These are phyloP conservation scores for Zychaea mexicana DNA, from an alignment of 371 early-diverging fungal species.

Conservation along the genomic window DNA sequence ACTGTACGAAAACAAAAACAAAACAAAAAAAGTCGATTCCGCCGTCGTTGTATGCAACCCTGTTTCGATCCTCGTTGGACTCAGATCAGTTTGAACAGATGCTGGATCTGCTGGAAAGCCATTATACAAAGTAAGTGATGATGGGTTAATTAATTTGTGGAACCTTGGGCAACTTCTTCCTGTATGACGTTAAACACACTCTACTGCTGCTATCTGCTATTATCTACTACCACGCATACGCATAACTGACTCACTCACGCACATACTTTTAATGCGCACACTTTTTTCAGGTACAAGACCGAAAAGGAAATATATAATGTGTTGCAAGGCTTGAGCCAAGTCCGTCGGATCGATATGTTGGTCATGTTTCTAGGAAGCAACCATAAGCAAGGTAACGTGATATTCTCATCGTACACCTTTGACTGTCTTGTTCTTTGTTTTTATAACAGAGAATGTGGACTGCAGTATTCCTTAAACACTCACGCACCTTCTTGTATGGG, in stretches of 20 bases:
- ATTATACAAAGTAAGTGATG: slow-evolving; percentile 19
- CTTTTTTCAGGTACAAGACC: slow-evolving; percentile 39
- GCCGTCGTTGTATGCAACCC: slow-evolving; percentile 44
- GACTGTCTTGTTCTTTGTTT: not conserved
- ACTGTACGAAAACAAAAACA: too few relatives aligned
- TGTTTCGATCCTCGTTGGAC: slow-evolving; percentile 79
- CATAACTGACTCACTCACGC: too few relatives aligned
- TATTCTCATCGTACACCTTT: not conserved
- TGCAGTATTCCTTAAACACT: too few relatives aligned
- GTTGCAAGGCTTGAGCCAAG: slow-evolving; percentile 50
- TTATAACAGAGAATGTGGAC: too few relatives aligned
- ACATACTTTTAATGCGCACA: too few relatives aligned
- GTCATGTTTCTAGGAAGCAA: slow-evolving; percentile 63
- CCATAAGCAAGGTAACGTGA: slow-evolving; percentile 57
- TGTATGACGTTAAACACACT: not conserved
- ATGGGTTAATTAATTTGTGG: not conserved
- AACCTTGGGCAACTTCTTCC: not conserved
- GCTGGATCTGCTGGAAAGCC: slow-evolving; percentile 51
- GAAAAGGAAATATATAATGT: slow-evolving; percentile 40
- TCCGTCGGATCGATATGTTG: slow-evolving; percentile 69
- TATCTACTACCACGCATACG: not conserved
- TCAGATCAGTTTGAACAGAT: slow-evolving; percentile 68
- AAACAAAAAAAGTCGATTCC: slow-evolving; percentile 42
- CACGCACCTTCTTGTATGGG: too few relatives aligned
- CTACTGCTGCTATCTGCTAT: not conserved